A percentile compares a stretch with the other conserved stretches of the same genome.
Conservation (phyloP, 495 filamentous ascomycete genomes). For the Aspergillus mulundensis region DNA sequence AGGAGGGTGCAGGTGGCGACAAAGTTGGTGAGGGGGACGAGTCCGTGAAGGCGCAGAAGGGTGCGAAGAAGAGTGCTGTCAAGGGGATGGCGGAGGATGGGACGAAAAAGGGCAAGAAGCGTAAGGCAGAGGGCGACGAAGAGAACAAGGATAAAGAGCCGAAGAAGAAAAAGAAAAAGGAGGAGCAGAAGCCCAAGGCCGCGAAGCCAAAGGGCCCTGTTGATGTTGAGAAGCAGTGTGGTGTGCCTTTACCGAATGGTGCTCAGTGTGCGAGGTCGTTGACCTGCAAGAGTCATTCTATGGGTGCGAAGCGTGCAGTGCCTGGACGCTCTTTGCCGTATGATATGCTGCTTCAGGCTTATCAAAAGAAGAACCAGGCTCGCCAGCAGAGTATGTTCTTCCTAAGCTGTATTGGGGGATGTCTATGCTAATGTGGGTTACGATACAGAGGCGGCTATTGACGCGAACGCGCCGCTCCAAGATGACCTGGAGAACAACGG, state of each 20-base stretch:
- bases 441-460: conserved; percentile 76
- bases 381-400: conserved; percentile 78
- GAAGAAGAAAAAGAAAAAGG: conserved; percentile 94
- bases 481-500: conserved; percentile 74
- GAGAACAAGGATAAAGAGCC: conserved; percentile 60
- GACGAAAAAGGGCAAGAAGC: conserved; percentile 81
- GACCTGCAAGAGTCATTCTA: conserved; percentile 94
- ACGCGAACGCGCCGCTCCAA: conserved; percentile 86
- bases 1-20: conserved; percentile 41
- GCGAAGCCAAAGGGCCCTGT: conserved; percentile 93
- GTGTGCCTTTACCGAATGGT: conserved; percentile 79
- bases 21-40: conserved; percentile 35
- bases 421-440: conserved; percentile 14
- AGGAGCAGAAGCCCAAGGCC: conserved; percentile 78
- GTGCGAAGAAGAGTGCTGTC: conserved; percentile 66
- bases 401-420: background rate
- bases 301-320: conserved; percentile 92
- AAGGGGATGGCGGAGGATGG: conserved; percentile 59
- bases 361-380: conserved; percentile 99
- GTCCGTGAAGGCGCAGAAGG: conserved; percentile 51
- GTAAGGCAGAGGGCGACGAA: conserved; percentile 79
- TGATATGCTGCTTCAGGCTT: conserved; percentile 86
- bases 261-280: conserved; percentile 85
- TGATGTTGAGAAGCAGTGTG: conserved; percentile 96
- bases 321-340: conserved; percentile 89